A percentile compares a stretch with the other conserved stretches of the same genome.
Conservation (phyloP, 768 basidiomycete species). For the Mrakia frigida region DNA sequence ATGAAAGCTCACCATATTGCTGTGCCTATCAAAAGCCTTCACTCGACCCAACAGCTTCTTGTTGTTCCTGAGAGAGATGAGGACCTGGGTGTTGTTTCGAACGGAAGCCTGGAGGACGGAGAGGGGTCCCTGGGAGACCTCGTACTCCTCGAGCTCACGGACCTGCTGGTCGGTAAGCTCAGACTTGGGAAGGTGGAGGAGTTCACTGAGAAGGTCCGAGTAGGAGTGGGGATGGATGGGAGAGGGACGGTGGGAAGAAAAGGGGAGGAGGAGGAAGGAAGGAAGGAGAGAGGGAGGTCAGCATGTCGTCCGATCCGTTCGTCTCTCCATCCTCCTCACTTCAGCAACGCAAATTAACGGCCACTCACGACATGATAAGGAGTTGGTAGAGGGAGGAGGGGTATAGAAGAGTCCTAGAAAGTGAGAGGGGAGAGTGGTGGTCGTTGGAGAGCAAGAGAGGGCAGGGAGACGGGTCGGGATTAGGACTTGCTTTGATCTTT, state of each 20-base stretch:
- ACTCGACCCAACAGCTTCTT: slow-evolving; percentile 83
- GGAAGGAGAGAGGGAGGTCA: slow-evolving; percentile 6
- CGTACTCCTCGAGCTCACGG: slow-evolving; percentile 92
- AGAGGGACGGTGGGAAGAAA: not conserved
- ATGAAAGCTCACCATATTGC: slow-evolving; percentile 83
- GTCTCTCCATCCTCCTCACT: not conserved
- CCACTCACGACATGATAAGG: slow-evolving; percentile 15
- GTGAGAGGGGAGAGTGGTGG: not conserved
- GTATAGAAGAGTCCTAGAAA: not conserved
- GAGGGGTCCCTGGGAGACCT: slow-evolving; percentile 61
- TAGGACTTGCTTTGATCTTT: not conserved
- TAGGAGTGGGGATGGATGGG: not conserved
- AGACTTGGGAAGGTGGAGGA: slow-evolving; percentile 91
- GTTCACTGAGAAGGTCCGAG: slow-evolving; percentile 65
- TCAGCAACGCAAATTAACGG: not conserved
- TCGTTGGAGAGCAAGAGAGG: not conserved
- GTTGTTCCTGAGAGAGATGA: slow-evolving; percentile 95
- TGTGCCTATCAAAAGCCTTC: slow-evolving; percentile 97
- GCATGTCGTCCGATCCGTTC: not conserved
- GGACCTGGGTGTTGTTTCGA: slow-evolving; percentile 92
- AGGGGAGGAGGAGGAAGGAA: not conserved
- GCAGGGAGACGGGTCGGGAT: not conserved
- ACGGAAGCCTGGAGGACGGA: slow-evolving; percentile 96
- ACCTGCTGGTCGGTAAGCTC: slow-evolving; percentile 96
- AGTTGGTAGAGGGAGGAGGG: not conserved